Evolutionary conservation across 73 alveolate genomes (phyloP).

Genomic region (Stentor coeruleus): DNA sequence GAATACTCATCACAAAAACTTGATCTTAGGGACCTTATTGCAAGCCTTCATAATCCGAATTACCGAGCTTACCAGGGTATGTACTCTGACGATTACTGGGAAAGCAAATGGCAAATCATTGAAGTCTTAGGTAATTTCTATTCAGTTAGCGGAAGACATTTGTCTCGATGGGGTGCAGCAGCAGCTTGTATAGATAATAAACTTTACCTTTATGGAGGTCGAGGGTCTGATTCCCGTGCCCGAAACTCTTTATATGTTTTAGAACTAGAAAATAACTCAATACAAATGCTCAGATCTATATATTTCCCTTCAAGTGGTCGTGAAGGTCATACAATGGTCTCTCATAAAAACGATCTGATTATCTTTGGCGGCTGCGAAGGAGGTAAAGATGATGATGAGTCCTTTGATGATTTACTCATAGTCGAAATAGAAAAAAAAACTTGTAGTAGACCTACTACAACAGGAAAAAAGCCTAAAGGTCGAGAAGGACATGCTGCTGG

Average conservation of each 20-base stretch:
- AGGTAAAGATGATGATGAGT: constrained; percentile 5
- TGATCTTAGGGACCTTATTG: background rate
- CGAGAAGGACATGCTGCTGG: constrained; percentile 13
- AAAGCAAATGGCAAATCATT: background rate
- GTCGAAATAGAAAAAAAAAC: background rate
- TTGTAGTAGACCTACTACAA: background rate
- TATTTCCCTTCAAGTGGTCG: constrained; percentile 2
- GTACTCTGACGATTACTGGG: constrained; percentile 19
- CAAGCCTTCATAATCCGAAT: background rate
- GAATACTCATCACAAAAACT: background rate
- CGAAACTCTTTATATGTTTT: background rate
- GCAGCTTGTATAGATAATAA: background rate
- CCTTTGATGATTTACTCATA: background rate
- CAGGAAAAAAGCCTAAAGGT: constrained; percentile 4
- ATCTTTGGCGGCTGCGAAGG: constrained; percentile 27
- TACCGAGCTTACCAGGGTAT: background rate
- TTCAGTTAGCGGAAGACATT: constrained; percentile 9
- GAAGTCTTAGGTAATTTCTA: background rate
- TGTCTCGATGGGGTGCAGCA: constrained; percentile 21
- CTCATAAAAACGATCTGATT: background rate
- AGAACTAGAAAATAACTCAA: background rate
- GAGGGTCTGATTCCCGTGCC: constrained; percentile 21
- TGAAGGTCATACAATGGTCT: constrained; percentile 25
- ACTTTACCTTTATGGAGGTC: constrained; percentile 26
- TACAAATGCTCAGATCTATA: background rate